Evolutionary conservation across 2,329 filamentous ascomycete genomes (phyloP), one percentile per base, ranked within the genome.

Genomic region (Phoma herbarum): DNA sequence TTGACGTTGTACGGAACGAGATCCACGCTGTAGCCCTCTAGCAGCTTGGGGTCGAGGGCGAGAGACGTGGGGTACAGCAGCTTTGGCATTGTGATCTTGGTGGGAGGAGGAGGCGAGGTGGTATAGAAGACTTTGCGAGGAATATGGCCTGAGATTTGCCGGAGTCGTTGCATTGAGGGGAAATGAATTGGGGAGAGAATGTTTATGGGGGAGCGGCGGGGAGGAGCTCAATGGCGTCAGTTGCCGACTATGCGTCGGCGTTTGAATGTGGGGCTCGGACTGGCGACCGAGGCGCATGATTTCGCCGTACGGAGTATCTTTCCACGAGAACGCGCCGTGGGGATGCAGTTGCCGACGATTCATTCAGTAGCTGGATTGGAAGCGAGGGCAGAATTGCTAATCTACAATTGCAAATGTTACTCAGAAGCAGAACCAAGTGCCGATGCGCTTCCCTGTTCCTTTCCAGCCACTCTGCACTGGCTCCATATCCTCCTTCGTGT

Each of bases 51-150:
- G 78, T 88, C 82, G 73, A 89, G 82, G 52, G 78, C 79, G 61
- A 89, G 81, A 3, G 86, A 88, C 54, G 85, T 88, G 49, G 87
- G 87, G 78, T 89, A 88, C 63, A 89, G 85, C 64, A 89, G 84
- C 79, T 89, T 89, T 23, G 52, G 50, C 56, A 59, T 59, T 9
- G 8, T 51, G 56, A 33, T 6, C 12, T 14, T 29, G 12, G 12
- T 31, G 8, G 35, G n/a, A 11, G 51, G 43, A 18, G 26, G 35
- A 10, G 53, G 53, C 3, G 56, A 49, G 31, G 56, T 59, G 7
- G 56, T 59, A 41, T 46, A 50, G 33, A 54, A 54, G 10, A 35
- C 50, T 33, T 54, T 59, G 18, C 56, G 45, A 2, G 56, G 56
- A 28, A 59, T 45, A n/a, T 59, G 56, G 26, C 45, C 33, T 14